These are phyloP conservation scores for Ampelomyces quisqualis DNA, from an alignment of 2,329 filamentous ascomycete species.

Conservation along the genomic window DNA sequence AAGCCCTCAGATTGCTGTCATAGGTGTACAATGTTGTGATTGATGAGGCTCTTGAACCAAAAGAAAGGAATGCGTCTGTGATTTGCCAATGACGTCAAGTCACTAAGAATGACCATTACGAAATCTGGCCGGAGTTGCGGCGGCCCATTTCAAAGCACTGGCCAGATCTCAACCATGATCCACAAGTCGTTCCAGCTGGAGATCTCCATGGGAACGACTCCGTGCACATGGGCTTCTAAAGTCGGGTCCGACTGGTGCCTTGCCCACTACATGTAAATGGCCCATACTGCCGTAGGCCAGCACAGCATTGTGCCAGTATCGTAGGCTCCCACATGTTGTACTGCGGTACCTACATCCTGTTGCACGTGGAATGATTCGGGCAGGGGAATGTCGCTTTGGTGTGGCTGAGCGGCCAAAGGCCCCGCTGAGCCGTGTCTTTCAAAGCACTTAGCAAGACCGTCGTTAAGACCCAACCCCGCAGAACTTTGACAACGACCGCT, in stretches of 20 bases:
- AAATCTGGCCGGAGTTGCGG: background rate
- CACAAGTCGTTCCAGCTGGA: background rate
- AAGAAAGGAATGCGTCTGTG: background rate
- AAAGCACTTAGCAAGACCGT: background rate
- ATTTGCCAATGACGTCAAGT: constrained; percentile 3
- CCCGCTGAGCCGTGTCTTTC: background rate
- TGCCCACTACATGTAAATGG: too few relatives aligned
- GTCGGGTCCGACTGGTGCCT: too few relatives aligned
- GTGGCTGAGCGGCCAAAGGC: background rate
- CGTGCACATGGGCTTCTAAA: too few relatives aligned
- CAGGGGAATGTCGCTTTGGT: background rate
- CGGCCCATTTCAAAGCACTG: constrained; percentile 8
- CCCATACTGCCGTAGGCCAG: background rate
- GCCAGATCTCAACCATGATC: background rate
- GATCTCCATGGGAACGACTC: too few relatives aligned
- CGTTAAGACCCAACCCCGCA: constrained; percentile 1
- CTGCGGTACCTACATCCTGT: constrained; percentile 6
- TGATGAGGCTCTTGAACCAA: too few relatives aligned
- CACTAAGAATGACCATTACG: constrained; percentile 1
- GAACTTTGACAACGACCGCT: background rate
- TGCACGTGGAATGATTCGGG: background rate
- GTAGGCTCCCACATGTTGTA: background rate
- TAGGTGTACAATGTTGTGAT: too few relatives aligned
- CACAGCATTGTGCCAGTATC: constrained; percentile 4
- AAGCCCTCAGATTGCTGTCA: too few relatives aligned